Percentiles rank a stretch among this genome's conserved stretches.
These are phyloP conservation scores for Aspergillus texensis DNA, from an alignment of 2,329 filamentous ascomycete species.

Conservation along the genomic window DNA sequence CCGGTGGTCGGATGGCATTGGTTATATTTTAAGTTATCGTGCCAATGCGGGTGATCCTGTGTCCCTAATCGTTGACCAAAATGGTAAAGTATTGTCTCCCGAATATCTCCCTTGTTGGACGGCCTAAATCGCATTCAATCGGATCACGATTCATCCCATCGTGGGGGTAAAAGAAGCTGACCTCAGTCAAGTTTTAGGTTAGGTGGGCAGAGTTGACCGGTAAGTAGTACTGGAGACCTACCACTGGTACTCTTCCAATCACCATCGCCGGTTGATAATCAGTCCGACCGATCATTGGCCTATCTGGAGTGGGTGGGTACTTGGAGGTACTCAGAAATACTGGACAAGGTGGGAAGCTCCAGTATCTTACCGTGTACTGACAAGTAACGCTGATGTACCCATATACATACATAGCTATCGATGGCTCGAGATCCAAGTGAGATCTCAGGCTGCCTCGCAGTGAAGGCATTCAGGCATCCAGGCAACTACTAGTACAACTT, in stretches of 20 bases:
- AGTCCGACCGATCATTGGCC: background rate
- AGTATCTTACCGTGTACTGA: background rate
- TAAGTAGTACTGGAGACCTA: too few species aligned
- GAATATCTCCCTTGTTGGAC: too few species aligned
- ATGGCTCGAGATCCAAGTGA: too few species aligned
- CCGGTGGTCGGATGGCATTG: background rate
- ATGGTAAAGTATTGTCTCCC: background rate
- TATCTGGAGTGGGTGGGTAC: background rate
- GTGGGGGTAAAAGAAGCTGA: background rate
- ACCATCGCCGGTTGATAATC: background rate
- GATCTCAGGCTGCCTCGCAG: background rate
- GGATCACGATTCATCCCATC: background rate
- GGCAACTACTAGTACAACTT: background rate
- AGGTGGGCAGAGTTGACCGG: too few species aligned
- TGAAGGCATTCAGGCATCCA: background rate
- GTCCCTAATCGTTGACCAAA: background rate
- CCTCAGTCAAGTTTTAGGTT: background rate
- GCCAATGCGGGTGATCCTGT: slow-evolving; percentile 3
- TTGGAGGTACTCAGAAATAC: background rate
- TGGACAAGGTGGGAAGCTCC: background rate
- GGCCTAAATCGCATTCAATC: background rate
- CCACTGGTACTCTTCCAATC: background rate
- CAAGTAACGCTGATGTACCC: background rate
- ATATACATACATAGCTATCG: too few species aligned
- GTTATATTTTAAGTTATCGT: slow-evolving; percentile 4